Base-by-base conservation (phyloP, 805 yeast species). In the Barnettozyma pratensis region DNA sequence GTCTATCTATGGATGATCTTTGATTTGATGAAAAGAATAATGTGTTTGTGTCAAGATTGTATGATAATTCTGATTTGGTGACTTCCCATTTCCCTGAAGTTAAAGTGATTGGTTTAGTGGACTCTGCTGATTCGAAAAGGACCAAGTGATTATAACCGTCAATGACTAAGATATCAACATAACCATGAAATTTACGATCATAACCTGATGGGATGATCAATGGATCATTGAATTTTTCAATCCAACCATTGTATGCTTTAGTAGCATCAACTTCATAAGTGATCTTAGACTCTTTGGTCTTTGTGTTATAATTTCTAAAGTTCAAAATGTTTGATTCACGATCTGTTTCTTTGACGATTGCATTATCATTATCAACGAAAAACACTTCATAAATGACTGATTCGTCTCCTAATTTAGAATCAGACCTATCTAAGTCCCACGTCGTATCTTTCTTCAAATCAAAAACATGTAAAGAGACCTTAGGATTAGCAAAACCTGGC, bases 41-140 rank as follows among this genome's bases (percentile, higher is more conserved):
- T 51, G 74, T 69, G 45, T 73, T 74, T 25, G 64, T 65, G 4
- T 69, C 71, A 42, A 65, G 65, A 58, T 85, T 87, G 63, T 77
- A 81, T 0, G 81, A 75, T 0, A 83, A 66, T 1, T 83, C 78
- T 2, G 85, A 87, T 45, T 72, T 77, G 27, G 77, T 82, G 8
- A 94, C 96, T 65, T 94, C 99, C 96, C 96, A 94, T 1, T 77
- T 66, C 6, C 99, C 99, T 3, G 68, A 53, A 1, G 94, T 87
- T 41, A 96, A 74, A 26, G 81, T 65, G 3, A 55, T 58, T 4
- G 88, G 88, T 11, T 65, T 62, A 0, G 77, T 50, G 1, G 82
- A 59, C 14, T 76, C 70, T 1, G 86, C 77, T 6, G 92, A 87
- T 2, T 86, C 71, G 61, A 84, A 94, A 66, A 83, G 90, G 0